Evolutionary conservation across 2,329 filamentous ascomycete genomes (phyloP), one percentile per base, ranked within the genome.

Genomic region (Aspergillus quadrilineatus): DNA sequence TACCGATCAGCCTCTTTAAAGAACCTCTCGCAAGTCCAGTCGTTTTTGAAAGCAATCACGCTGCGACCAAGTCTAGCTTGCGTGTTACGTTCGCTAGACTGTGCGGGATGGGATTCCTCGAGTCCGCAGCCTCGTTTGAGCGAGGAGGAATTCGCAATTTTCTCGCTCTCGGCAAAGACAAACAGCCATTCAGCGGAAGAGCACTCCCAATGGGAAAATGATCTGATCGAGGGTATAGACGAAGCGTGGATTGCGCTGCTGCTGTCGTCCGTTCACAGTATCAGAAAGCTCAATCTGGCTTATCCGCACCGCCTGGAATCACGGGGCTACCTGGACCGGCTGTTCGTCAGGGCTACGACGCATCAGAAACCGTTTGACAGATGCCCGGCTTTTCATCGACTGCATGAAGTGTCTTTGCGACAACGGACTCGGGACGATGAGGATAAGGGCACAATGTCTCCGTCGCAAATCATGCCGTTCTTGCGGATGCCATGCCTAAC

Each of bases 171-270:
- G 52, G 41, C 62, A 4, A 14, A 46, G 6, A 7, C 8, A 2
- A 43, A 62, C 6, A 63, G 65, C 28, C 58, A 60, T 34, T 65
- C 66, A 2, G 29, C 57, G 0, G 53, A 57, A n/a, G 68, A 71
- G 41, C 41, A 56, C 29, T 26, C 34, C 3, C 58, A 61, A 50
- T 71, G 68, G 67, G 51, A 53, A 32, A 44, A 62, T 29, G 58
- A 63, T 41, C 64, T 71, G 26, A 47, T 43, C 2, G n/a, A 57
- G 7, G 65, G 64, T 14, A 52, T 61, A 1, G 60, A 58, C 10
- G 68, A 71, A 28, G 61, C 68, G 1, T 71, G 68, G 68, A 58
- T 65, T 29, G 68, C 68, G 1, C 57, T 69, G 17, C 53, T 66
- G 22, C 52, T 70, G 6, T 66, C 67, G 1, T 42, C 69, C 7